Base-by-base conservation (phyloP, 2,329 filamentous ascomycete species). In the Penicillium carneum region DNA sequence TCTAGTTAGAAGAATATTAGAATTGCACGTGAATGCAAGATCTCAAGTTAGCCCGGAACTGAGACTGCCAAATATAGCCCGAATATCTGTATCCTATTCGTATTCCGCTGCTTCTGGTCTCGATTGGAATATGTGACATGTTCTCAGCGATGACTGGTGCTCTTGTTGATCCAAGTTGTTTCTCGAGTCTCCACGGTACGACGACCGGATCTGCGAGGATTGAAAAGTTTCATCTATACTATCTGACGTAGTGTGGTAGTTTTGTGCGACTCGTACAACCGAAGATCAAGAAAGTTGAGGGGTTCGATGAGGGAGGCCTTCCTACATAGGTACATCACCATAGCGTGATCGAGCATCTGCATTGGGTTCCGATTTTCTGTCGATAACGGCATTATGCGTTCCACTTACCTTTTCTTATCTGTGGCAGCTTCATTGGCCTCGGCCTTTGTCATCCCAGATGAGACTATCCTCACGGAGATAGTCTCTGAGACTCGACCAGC, bases 391-490 rank as follows among this genome's bases (percentile, higher is more conserved):
- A 39, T 12, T 31, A 58, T 58, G 56, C 48, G 56, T 54, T 45
- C 49, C 20, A 31, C 34, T 43, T 63, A 20, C 29, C 50, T 57
- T 18, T 56, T 39, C 3, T 26, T 47, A 16, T 41, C 48, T 9
- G 56, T 61, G 18, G 38, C 41, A 29, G 20, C 31, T 31, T 41
- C 31, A n/a, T 20, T 61, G n/a, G 61, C 50, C 33, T 58, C 48
- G 31, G 62, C 58, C n/a, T 36, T 67, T 36, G 59, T 63, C 4
- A 57, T 62, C 18, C 63, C 63, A 8, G 57, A 62, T n/a, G 63
- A 63, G 46, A 55, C 38, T 12, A 49, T 46, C 33, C 36, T 67
- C 18, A 41, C 26, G n/a, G 48, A 39, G 1, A 16, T 53, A 31
- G n/a, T 29, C 6, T 38, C 42, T 11, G n/a, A 45, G 42, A 20